Evolutionary conservation across 495 filamentous ascomycete genomes (phyloP).

Genomic region (Bryoglossum gracile): DNA sequence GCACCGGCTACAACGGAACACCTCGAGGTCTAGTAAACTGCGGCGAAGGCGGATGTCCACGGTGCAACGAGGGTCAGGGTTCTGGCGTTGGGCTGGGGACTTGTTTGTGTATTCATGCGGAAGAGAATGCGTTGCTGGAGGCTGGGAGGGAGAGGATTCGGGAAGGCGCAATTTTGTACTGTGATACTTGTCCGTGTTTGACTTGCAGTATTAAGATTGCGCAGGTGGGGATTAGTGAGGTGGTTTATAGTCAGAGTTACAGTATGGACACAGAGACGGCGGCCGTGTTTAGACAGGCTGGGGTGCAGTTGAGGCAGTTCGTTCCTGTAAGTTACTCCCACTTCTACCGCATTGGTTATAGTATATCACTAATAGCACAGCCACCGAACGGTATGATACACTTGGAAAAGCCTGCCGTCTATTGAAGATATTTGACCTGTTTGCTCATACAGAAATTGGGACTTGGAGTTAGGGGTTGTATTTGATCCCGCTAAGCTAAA

Average conservation of each 20-base stretch:
- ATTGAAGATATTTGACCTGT: conserved; percentile 3
- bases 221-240: conserved; percentile 90
- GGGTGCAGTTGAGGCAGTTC: conserved; percentile 74
- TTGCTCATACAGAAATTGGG: no score
- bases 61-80: conserved; percentile 69
- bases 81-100: conserved; percentile 71
- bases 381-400: conserved; percentile 47
- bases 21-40: conserved; percentile 82
- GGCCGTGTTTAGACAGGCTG: conserved; percentile 66
- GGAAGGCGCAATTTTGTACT: conserved; percentile 70
- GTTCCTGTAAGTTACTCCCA: conserved; percentile 55
- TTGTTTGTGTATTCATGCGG: conserved; percentile 90
- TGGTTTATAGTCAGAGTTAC: conserved; percentile 89
- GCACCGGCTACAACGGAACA: conserved; percentile 97
- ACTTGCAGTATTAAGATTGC: conserved; percentile 98
- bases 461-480: no score
- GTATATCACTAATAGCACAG: conserved; percentile 26
- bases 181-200: conserved; percentile 94
- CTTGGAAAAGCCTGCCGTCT: conserved; percentile 34
- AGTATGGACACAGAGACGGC: conserved; percentile 87
- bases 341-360: not conserved
- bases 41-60: conserved; percentile 83
- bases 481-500: no score
- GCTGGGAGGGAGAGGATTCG: conserved; percentile 86
- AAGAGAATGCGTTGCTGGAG: conserved; percentile 94